Evolutionary conservation across 202 grass and related monocot species (phyloP).

Genomic region (Zoysia matrella): DNA sequence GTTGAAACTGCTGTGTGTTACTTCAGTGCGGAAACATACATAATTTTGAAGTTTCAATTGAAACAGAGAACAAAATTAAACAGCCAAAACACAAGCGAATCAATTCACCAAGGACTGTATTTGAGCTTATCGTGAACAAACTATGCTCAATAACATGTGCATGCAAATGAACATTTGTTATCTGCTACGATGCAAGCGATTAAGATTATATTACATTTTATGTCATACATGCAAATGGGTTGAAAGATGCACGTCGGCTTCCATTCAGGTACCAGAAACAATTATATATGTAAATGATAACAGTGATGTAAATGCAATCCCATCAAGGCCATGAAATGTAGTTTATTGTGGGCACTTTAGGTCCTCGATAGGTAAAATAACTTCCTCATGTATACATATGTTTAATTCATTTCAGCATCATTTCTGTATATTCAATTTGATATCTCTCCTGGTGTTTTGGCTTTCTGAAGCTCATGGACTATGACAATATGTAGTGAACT

Average conservation of each 20-base stretch:
- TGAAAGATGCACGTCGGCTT: neutral
- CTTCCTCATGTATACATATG: slow-evolving; percentile 6
- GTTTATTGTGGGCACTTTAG: slow-evolving; percentile 8
- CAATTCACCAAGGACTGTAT: slow-evolving; percentile 9
- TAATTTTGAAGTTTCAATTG: neutral
- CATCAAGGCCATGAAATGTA: slow-evolving; percentile 10
- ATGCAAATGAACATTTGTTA: neutral
- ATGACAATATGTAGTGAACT: neutral
- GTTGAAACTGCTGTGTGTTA: slow-evolving; percentile 7
- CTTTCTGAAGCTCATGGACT: neutral
- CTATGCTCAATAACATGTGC: slow-evolving; percentile 16
- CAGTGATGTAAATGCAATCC: slow-evolving; percentile 20
- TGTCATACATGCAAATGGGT: neutral
- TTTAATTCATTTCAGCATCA: neutral
- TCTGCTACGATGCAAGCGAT: neutral
- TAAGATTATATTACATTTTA: slow-evolving; percentile 11
- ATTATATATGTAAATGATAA: slow-evolving; percentile 8
- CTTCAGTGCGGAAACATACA: slow-evolving; percentile 18
- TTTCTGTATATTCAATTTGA: neutral
- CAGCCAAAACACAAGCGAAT: slow-evolving; percentile 11
- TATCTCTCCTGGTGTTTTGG: neutral
- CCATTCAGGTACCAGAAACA: neutral
- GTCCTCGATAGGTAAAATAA: neutral
- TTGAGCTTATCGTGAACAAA: slow-evolving; percentile 22
- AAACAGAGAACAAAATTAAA: slow-evolving; percentile 31